Conservation (phyloP, 176 grass and related monocot genomes). For the Phragmites australis region DNA sequence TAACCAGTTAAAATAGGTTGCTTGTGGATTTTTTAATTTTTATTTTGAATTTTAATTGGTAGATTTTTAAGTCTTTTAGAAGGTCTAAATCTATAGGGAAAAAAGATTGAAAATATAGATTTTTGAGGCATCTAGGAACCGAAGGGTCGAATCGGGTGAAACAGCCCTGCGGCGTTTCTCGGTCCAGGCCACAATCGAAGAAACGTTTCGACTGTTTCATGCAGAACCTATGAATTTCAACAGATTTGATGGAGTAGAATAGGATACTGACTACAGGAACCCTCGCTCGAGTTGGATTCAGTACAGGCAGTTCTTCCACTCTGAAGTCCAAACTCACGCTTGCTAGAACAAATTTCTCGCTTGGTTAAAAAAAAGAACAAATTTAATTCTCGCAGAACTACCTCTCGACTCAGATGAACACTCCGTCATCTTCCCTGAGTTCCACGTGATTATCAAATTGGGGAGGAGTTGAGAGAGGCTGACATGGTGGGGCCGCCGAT, state of each 20-base stretch:
- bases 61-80: no score
- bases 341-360: not conserved
- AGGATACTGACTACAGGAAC: not conserved
- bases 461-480: conserved; percentile 27
- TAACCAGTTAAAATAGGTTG: no score
- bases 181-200: no score
- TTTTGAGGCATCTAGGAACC: no score
- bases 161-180: no score
- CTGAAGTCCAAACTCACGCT: not conserved
- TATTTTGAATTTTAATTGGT: no score
- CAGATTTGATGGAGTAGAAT: not conserved
- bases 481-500: conserved; percentile 67
- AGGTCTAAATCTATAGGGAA: no score
- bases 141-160: no score
- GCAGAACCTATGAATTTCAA: not conserved
- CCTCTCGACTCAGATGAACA: not conserved
- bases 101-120: no score
- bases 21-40: no score
- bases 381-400: not conserved
- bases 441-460: not conserved
- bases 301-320: not conserved
- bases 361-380: not conserved
- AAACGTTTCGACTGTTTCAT: no score
- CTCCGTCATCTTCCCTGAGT: not conserved
- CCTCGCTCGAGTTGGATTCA: not conserved